These are phyloP conservation scores for Raphidocelis subcapitata DNA, from an alignment of 139 green algal genomes.

Conservation along the genomic window DNA sequence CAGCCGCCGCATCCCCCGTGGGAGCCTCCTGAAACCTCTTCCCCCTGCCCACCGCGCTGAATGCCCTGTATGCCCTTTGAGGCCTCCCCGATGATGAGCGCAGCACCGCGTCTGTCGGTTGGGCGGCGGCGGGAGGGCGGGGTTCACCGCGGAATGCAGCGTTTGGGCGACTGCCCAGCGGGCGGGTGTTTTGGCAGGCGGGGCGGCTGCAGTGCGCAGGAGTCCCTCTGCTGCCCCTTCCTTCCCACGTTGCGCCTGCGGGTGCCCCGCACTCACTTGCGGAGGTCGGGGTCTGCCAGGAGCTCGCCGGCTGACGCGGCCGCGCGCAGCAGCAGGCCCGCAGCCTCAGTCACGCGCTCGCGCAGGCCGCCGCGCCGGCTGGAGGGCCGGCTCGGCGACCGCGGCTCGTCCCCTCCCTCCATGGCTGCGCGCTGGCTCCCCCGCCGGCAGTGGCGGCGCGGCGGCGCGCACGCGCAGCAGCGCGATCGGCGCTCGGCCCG, in stretches of 20 bases:
- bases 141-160: too few relatives aligned
- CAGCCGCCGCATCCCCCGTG: not conserved
- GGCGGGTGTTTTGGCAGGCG: too few relatives aligned
- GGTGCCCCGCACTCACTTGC: slow-evolving; percentile 7
- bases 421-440: too few relatives aligned
- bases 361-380: not conserved
- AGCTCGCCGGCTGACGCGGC: slow-evolving; percentile 34
- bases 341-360: slow-evolving; percentile 6
- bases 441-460: too few relatives aligned
- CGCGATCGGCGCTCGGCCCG: too few relatives aligned
- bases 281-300: slow-evolving; percentile 33
- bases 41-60: slow-evolving; percentile 10
- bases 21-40: not conserved
- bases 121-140: too few relatives aligned
- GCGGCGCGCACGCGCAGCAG: too few relatives aligned
- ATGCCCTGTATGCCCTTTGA: slow-evolving; percentile 7
- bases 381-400: too few relatives aligned
- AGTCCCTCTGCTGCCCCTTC: too few relatives aligned
- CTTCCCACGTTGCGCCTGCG: not conserved
- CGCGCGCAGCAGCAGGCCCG: slow-evolving; percentile 3
- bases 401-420: too few relatives aligned
- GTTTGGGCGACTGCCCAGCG: too few relatives aligned
- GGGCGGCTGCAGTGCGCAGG: too few relatives aligned
- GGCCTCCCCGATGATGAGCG: slow-evolving; percentile 15
- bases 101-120: slow-evolving; percentile 26